Conservation (phyloP, 768 basidiomycete genomes). For the Suillus sp. region DNA sequence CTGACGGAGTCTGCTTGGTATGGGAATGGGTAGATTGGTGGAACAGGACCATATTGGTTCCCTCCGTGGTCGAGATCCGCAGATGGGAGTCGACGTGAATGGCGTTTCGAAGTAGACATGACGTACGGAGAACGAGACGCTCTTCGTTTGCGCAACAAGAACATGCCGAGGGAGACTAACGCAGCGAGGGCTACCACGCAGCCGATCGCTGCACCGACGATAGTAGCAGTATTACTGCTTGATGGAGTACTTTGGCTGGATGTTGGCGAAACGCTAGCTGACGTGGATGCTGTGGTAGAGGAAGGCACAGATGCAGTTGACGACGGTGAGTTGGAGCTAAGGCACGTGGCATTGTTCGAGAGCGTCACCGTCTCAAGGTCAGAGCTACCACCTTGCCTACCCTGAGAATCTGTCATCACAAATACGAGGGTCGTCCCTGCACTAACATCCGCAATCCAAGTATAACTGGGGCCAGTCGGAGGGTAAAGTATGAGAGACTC, state of each 20-base stretch:
- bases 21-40: constrained; percentile 36
- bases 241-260: constrained; percentile 26
- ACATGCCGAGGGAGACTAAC: constrained; percentile 51
- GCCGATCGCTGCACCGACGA: constrained; percentile 53
- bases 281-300: constrained; percentile 21
- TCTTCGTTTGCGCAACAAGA: constrained; percentile 44
- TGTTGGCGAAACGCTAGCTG: constrained; percentile 23
- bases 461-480: constrained; percentile 36
- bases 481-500: constrained; percentile 47
- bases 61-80: constrained; percentile 39
- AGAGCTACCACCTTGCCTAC: constrained; percentile 61
- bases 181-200: constrained; percentile 55
- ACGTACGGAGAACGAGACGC: constrained; percentile 31
- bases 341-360: constrained; percentile 52
- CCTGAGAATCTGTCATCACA: constrained; percentile 51
- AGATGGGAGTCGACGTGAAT: constrained; percentile 37
- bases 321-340: constrained; percentile 54
- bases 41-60: constrained; percentile 34
- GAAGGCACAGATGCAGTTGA: constrained; percentile 42
- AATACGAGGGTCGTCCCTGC: constrained; percentile 63
- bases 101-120: constrained; percentile 26
- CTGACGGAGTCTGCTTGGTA: constrained; percentile 26
- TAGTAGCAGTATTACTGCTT: constrained; percentile 44
- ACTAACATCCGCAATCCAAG: constrained; percentile 60
- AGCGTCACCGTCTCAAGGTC: constrained; percentile 48